Conservation (phyloP, 2,329 filamentous ascomycete genomes). For the Pezicula rhizophila region DNA sequence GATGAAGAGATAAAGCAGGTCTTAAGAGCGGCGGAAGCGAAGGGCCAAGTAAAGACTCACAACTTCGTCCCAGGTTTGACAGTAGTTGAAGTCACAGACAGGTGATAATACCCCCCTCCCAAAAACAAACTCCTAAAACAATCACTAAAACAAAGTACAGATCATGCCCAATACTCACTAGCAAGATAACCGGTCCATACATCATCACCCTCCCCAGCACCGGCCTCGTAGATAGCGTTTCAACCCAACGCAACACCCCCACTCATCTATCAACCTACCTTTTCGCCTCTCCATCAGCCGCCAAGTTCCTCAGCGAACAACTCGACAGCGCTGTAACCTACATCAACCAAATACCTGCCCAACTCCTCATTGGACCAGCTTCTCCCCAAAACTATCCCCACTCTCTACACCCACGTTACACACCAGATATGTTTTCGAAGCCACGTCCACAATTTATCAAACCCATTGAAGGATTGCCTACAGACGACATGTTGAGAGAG, state of each 20-base stretch:
- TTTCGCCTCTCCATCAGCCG: constrained; percentile 42
- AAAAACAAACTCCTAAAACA: not conserved
- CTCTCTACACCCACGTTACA: constrained; percentile 33
- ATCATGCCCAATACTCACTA: constrained; percentile 25
- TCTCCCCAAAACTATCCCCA: constrained; percentile 25
- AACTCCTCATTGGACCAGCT: constrained; percentile 41
- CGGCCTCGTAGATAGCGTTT: constrained; percentile 49
- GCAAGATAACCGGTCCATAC: constrained; percentile 36
- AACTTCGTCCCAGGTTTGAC: not conserved
- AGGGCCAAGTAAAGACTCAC: not conserved
- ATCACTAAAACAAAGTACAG: constrained; percentile 7
- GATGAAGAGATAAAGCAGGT: not conserved
- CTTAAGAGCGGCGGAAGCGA: constrained; percentile 1
- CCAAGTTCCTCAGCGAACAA: constrained; percentile 56
- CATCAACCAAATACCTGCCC: constrained; percentile 50
- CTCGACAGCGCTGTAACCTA: constrained; percentile 43
- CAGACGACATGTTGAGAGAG: constrained; percentile 6
- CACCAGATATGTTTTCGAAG: constrained; percentile 36
- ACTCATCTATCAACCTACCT: constrained; percentile 39
- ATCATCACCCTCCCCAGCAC: constrained; percentile 40
- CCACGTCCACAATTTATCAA: constrained; percentile 37
- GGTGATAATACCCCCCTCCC: not conserved
- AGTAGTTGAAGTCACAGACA: constrained; percentile 6
- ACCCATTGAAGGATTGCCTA: constrained; percentile 8
- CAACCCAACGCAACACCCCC: constrained; percentile 29